Base-by-base conservation (phyloP, 371 early-diverging fungal species). In the Syncephalis plumigaleata region DNA sequence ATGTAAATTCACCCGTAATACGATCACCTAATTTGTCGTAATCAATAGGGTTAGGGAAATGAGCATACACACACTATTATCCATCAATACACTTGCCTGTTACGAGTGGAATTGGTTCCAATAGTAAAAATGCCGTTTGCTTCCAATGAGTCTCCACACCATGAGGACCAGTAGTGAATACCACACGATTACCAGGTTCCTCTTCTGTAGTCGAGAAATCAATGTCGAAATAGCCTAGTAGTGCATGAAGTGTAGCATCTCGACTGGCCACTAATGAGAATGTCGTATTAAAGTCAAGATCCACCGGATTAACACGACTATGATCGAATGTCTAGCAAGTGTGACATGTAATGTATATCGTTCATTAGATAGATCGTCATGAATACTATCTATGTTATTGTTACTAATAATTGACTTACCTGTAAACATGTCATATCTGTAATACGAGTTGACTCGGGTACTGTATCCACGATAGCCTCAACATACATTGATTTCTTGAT, bases 211-310 rank as follows among this genome's bases (percentile, higher is more conserved):
- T 66, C 3, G 78, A 75, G 57, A 89, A 87, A 67, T 71, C 70
- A 36, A 81, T 84, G 61, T 87, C 90, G 59, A 89, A 89, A 73
- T 83, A 89, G 39, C 75, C 75, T 39, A 82, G 70, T 56, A 89
- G 75, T 0, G 81, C 86, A 54, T 79, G 73, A 15, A 86, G 55
- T 36, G 62, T 66, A 48, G 81, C 82, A 53, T 76, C 70, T 13
- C 76, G 58, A 13, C 49, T 51, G 25, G 73, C 64, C 37, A 54
- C 61, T 25, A 87, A 51, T 36, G 74, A 64, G 58, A 86, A 87
- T 2, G 68, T 67, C 3, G 63, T 54, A 3, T 60, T 56, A 39
- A 77, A 77, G 45, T 77, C 72, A 11, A 77, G 55, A 9, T 64
- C 60, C 1, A 59, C 54, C 18, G 63, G 55, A 2, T 64, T 66